Evolutionary conservation across 805 yeast genomes (phyloP), one percentile per base, ranked within the genome.

Genomic region (Wickerhamiella brachini): DNA sequence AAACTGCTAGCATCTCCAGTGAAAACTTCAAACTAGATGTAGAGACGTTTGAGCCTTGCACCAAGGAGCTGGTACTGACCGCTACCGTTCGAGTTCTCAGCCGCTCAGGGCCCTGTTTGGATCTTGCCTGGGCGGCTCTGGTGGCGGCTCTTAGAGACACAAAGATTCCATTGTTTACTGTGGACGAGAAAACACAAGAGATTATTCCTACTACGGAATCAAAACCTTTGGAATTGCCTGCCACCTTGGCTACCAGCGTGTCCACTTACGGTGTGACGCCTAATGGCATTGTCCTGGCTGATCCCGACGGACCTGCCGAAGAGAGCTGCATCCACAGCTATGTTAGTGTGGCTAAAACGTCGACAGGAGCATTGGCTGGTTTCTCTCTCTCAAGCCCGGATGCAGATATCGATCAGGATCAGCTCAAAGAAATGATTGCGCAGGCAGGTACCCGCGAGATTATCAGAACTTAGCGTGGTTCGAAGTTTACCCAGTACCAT

Each of bases 261-360:
- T 77, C 80, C 49, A 53, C 57, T 2, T 81, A 77, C 62, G 95
- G 94, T 12, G 65, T 83, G 1, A 72, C 75, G 17, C 37, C 26
- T 6, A 47, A 48, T 42, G 53, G 53, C 1, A 69, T 79, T 0
- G 59, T 85, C 15, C 63, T 87, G 46, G 80, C 85, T 1, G 96
- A 87, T 62, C 60, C 85, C 42, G 94, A 86, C 62, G 94, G 94
- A 13, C 90, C 83, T 54, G 83, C 88, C 5, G 96, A 87, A 64
- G 94, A 86, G 59, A 61, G 70, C 12, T 72, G 80, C 31, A 72
- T 81, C 2, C 66, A 66, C 44, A 77, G 84, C 44, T 73, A 78
- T 18, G 66, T 85, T 15, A 66, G 71, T 21, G 71, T 79, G 0
- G 71, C 80, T 15, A 49, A 53, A 5, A 49, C 50, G 10, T 38